Percentiles rank a stretch among this genome's conserved stretches.
These are phyloP conservation scores for Paecilomyces sp. DNA, from an alignment of 2,329 filamentous ascomycete genomes.

Conservation along the genomic window DNA sequence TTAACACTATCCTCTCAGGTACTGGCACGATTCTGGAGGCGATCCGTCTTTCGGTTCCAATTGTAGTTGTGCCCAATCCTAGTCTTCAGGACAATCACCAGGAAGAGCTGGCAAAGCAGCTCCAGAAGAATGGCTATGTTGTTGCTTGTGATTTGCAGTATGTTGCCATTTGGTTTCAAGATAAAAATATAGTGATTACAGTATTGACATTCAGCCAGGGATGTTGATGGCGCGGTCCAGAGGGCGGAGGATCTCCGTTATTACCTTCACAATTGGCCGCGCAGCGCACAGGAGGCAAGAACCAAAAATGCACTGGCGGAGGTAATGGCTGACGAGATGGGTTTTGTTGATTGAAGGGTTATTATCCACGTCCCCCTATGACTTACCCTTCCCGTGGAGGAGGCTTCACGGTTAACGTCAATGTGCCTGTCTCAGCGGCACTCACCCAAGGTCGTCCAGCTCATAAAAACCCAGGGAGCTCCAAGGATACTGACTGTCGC, in stretches of 20 bases:
- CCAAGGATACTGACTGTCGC: background rate
- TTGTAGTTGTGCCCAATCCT: slow-evolving; percentile 87
- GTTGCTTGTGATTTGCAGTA: slow-evolving; percentile 64
- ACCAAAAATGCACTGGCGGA: slow-evolving; percentile 39
- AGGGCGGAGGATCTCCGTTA: slow-evolving; percentile 42
- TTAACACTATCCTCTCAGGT: slow-evolving; percentile 45
- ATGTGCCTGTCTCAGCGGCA: background rate
- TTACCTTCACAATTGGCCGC: slow-evolving; percentile 43
- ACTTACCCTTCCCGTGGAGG: background rate
- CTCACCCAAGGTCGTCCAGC: background rate
- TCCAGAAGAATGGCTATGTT: slow-evolving; percentile 68
- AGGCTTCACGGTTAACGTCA: background rate
- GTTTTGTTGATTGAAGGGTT: slow-evolving; percentile 42
- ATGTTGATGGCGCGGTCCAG: slow-evolving; percentile 40
- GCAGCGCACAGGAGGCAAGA: slow-evolving; percentile 34
- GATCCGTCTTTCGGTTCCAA: slow-evolving; percentile 62
- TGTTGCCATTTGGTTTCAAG: slow-evolving; percentile 14
- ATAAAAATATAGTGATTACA: background rate
- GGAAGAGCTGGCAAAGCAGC: slow-evolving; percentile 70
- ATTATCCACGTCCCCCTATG: background rate
- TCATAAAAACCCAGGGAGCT: background rate
- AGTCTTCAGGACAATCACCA: slow-evolving; percentile 85
- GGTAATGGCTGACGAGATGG: slow-evolving; percentile 53
- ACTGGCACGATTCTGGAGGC: slow-evolving; percentile 85
- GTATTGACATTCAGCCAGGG: slow-evolving; percentile 25